Evolutionary conservation across 768 basidiomycete species (phyloP).

Genomic region (Tubosaeta sp.): DNA sequence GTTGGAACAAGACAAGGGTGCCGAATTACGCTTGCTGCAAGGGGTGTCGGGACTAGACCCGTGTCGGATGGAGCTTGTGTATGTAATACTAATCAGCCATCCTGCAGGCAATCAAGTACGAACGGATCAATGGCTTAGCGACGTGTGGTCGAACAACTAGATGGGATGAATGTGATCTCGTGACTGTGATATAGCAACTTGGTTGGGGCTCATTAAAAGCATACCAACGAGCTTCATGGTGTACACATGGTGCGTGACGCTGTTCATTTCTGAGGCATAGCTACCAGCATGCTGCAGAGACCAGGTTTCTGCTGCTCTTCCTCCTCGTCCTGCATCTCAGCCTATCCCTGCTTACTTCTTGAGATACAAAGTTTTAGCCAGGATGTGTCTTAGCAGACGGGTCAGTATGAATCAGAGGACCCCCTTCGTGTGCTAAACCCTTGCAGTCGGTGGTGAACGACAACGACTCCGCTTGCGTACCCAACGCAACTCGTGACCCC

Average conservation of each 20-base stretch:
- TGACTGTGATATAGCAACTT: neutral
- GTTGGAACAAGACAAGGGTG: neutral
- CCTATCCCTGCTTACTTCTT: neutral
- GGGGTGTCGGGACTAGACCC: neutral
- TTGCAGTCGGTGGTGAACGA: slow-evolving; percentile 8
- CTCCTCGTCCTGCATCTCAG: neutral
- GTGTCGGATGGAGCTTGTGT: slow-evolving; percentile 17
- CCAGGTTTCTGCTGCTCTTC: neutral
- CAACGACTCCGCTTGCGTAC: neutral
- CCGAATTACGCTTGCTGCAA: neutral
- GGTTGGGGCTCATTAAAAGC: no score
- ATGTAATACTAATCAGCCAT: neutral
- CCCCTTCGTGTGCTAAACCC: neutral
- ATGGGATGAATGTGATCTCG: neutral
- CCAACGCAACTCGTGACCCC: slow-evolving; percentile 1
- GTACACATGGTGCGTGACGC: slow-evolving; percentile 10
- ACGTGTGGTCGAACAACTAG: no score
- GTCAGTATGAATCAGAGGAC: slow-evolving; percentile 8
- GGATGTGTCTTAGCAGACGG: slow-evolving; percentile 17
- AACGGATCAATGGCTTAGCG: no score
- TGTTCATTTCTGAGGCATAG: slow-evolving; percentile 2
- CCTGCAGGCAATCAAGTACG: no score
- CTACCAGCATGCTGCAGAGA: slow-evolving; percentile 4
- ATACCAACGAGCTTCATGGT: slow-evolving; percentile 4
- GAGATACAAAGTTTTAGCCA: neutral